These are phyloP conservation scores for Flaveria robusta DNA, from an alignment of 129 eudicot genomes.

Conservation along the genomic window DNA sequence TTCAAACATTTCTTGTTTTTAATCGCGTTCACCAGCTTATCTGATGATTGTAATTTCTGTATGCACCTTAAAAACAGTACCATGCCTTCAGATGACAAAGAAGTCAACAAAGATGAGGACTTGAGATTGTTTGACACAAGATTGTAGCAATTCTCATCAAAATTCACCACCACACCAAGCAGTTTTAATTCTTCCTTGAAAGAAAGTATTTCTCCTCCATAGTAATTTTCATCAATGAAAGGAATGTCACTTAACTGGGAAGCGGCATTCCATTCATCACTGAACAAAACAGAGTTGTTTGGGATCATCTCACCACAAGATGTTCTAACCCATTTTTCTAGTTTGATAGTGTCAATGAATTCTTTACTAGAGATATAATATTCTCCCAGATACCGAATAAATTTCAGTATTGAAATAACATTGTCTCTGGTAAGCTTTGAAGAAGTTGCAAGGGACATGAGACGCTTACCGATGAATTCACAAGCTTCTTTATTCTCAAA, in stretches of 20 bases:
- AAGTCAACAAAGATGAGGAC: constrained; percentile 18
- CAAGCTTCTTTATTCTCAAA: constrained; percentile 47
- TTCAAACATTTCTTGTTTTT: constrained; percentile 36
- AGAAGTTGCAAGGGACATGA: constrained; percentile 48
- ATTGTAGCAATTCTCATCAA: constrained; percentile 36
- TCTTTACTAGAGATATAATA: constrained; percentile 25
- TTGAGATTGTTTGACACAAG: constrained; percentile 45
- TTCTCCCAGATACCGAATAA: constrained; percentile 42
- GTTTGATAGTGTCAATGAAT: constrained; percentile 33
- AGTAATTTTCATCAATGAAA: constrained; percentile 50
- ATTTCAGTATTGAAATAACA: constrained; percentile 45
- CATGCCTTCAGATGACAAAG: constrained; percentile 31
- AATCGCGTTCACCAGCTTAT: constrained; percentile 34
- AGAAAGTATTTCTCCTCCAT: constrained; percentile 36
- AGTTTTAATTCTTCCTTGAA: constrained; percentile 43
- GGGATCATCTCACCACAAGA: constrained; percentile 47
- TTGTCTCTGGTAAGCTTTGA: constrained; percentile 36
- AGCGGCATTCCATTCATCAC: constrained; percentile 48
- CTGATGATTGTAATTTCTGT: constrained; percentile 17
- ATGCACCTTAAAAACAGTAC: constrained; percentile 37
- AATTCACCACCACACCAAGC: constrained; percentile 43
- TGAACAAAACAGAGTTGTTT: constrained; percentile 34
- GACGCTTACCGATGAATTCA: constrained; percentile 45
- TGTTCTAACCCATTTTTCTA: constrained; percentile 45
- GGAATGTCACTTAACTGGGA: constrained; percentile 50